Percentiles rank a stretch among this genome's conserved stretches.
Conservation (phyloP, 768 basidiomycete genomes). For the Naematelia encephala region DNA sequence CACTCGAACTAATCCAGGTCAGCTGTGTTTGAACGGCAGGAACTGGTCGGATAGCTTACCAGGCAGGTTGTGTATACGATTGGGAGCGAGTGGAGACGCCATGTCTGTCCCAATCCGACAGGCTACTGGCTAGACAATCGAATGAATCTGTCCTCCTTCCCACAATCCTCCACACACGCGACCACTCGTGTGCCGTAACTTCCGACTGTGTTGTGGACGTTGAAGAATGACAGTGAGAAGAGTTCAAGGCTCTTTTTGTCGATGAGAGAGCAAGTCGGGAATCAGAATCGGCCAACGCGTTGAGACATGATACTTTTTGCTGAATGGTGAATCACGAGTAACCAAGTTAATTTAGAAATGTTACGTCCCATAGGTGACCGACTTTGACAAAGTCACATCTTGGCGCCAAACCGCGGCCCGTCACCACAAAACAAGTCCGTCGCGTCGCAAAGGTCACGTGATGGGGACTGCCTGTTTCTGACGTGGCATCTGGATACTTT, state of each 20-base stretch:
- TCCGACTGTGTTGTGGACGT: no score
- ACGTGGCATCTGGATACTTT: not conserved
- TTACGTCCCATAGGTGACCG: not conserved
- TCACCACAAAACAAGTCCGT: not conserved
- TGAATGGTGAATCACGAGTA: no score
- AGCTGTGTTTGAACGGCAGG: constrained; percentile 8
- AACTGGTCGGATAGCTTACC: constrained; percentile 19
- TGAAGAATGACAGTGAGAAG: no score
- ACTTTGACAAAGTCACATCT: not conserved
- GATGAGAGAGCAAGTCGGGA: no score
- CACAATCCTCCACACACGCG: not conserved
- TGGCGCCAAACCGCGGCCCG: not conserved
- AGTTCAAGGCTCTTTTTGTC: no score
- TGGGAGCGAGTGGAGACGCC: constrained; percentile 24
- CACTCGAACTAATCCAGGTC: constrained; percentile 26
- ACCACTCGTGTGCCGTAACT: not conserved
- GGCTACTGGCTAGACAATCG: not conserved
- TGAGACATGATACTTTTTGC: no score
- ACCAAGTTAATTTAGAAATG: not conserved
- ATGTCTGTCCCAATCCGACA: not conserved
- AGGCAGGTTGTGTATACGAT: constrained; percentile 40
- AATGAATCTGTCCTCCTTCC: not conserved
- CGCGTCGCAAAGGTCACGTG: not conserved
- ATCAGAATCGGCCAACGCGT: no score
- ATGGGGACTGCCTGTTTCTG: not conserved